Evolutionary conservation across 495 filamentous ascomycete species (phyloP).

Genomic region (Xylaria longipes): DNA sequence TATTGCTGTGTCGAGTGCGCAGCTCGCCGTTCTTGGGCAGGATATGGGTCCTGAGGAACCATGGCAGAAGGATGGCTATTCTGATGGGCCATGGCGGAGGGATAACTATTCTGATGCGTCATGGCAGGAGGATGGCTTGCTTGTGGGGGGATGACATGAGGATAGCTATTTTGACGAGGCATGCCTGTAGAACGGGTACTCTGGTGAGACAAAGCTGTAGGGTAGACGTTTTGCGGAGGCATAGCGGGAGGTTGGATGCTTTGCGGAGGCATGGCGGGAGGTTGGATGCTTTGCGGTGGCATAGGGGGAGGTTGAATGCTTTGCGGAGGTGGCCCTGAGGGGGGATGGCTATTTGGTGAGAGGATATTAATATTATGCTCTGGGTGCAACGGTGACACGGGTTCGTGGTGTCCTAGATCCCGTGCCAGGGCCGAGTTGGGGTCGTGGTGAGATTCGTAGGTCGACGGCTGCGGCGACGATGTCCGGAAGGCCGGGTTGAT

Average conservation of each 20-base stretch:
- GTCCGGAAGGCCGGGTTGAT: conserved; percentile 95
- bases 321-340: not conserved
- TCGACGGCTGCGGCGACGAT: conserved; percentile 81
- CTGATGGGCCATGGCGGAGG: not conserved
- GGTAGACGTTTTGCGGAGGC: not conserved
- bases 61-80: conserved; percentile 7
- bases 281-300: conserved; percentile 1
- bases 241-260: not conserved
- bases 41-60: conserved; percentile 32
- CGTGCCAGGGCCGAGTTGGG: conserved; percentile 71
- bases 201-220: conserved; percentile 1
- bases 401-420: conserved; percentile 65
- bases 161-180: not conserved
- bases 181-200: not conserved
- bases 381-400: conserved; percentile 34
- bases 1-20: conserved; percentile 51
- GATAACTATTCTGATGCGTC: not conserved
- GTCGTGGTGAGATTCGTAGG: conserved; percentile 88
- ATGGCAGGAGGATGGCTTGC: conserved; percentile 1
- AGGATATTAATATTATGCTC: not conserved
- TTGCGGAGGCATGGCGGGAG: not conserved
- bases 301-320: not conserved
- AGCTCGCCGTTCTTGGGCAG: conserved; percentile 33
- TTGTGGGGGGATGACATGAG: not conserved
- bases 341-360: not conserved